These are phyloP conservation scores for Ustulina deusta DNA, from an alignment of 2,329 filamentous ascomycete genomes.

Conservation along the genomic window DNA sequence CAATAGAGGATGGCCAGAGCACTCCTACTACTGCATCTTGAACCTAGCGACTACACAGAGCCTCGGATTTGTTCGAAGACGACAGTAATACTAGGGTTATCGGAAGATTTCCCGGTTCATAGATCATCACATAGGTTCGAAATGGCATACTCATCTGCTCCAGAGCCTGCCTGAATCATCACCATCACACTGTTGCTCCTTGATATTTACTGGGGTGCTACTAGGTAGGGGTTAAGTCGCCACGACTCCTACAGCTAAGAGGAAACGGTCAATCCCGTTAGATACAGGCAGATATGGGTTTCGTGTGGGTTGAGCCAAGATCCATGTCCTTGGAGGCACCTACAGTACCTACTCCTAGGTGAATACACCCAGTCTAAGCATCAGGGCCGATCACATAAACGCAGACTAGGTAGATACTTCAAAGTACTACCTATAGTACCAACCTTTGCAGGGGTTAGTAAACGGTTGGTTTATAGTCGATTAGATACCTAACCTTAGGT, in stretches of 20 bases:
- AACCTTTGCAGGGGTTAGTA: no score
- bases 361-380: neutral
- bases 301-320: neutral
- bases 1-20: slow-evolving; percentile 59
- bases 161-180: neutral
- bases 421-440: no score
- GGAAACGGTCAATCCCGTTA: neutral
- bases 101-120: neutral
- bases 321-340: neutral
- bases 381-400: neutral
- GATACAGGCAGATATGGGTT: slow-evolving; percentile 5
- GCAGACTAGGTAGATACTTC: no score
- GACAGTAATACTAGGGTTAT: neutral
- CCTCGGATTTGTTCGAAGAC: neutral
- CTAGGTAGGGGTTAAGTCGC: neutral
- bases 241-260: neutral
- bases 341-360: neutral
- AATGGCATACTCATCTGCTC: neutral
- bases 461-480: no score
- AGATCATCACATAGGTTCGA: neutral
- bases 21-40: slow-evolving; percentile 35
- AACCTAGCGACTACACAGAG: slow-evolving; percentile 3
- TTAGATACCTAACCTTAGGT: neutral
- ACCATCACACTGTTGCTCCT: neutral
- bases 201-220: neutral